Percentiles rank a stretch among this genome's conserved stretches.
These are phyloP conservation scores for Colletotrichum orbiculare DNA, from an alignment of 2,329 filamentous ascomycete genomes.

Conservation along the genomic window DNA sequence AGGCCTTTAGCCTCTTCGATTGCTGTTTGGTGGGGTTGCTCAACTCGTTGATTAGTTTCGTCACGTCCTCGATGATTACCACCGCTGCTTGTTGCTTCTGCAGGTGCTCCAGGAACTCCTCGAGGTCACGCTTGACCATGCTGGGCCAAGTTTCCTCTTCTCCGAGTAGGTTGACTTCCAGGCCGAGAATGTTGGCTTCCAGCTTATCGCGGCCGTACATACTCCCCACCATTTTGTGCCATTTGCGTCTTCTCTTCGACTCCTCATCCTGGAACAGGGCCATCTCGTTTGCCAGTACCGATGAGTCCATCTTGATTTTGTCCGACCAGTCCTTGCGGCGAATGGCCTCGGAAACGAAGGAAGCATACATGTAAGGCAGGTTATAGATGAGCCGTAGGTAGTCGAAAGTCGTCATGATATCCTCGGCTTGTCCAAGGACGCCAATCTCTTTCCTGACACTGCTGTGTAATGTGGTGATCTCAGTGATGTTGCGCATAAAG, in stretches of 20 bases:
- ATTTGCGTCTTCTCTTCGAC: slow-evolving; percentile 85
- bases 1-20: slow-evolving; percentile 86
- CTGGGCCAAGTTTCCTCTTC: slow-evolving; percentile 85
- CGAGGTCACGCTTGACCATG: slow-evolving; percentile 79
- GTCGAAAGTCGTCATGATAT: slow-evolving; percentile 84
- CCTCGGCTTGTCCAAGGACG: slow-evolving; percentile 76
- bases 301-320: slow-evolving; percentile 88
- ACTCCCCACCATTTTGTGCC: slow-evolving; percentile 86
- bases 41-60: slow-evolving; percentile 81
- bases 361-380: slow-evolving; percentile 89
- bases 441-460: slow-evolving; percentile 79
- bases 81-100: slow-evolving; percentile 73
- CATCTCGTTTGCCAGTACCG: slow-evolving; percentile 91
- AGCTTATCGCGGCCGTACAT: slow-evolving; percentile 74
- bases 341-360: slow-evolving; percentile 86
- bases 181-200: slow-evolving; percentile 76
- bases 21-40: slow-evolving; percentile 87
- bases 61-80: slow-evolving; percentile 75
- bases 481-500: slow-evolving; percentile 85
- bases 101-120: slow-evolving; percentile 76
- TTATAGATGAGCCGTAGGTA: slow-evolving; percentile 83
- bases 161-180: slow-evolving; percentile 87
- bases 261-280: slow-evolving; percentile 94
- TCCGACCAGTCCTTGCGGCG: slow-evolving; percentile 90
- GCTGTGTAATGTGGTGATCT: slow-evolving; percentile 80